Evolutionary conservation across 2,329 filamentous ascomycete genomes (phyloP).

Genomic region (Chaetomium sp.): DNA sequence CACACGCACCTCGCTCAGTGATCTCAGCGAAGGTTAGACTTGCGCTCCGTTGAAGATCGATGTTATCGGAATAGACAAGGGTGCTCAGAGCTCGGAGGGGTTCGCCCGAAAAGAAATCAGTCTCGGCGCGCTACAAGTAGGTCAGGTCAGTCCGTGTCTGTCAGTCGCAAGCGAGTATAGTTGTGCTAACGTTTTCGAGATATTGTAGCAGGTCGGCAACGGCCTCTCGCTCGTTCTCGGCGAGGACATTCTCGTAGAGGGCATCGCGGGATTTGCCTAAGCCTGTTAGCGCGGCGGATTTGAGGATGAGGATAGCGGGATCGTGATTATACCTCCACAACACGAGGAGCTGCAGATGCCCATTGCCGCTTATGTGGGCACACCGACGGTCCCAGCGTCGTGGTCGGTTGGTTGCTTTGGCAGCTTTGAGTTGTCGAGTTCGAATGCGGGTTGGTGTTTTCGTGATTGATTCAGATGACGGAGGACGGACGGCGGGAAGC

Average conservation of each 20-base stretch:
- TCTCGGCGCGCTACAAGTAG: slow-evolving; percentile 76
- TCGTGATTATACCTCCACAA: slow-evolving; percentile 53
- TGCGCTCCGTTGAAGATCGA: slow-evolving; percentile 94
- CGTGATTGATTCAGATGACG: slow-evolving; percentile 13
- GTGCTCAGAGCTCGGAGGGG: slow-evolving; percentile 92
- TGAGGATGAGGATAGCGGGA: neutral
- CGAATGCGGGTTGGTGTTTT: slow-evolving; percentile 3
- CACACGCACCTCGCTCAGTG: slow-evolving; percentile 82
- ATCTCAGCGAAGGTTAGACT: slow-evolving; percentile 99
- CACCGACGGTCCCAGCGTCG: slow-evolving; percentile 20
- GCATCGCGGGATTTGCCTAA: slow-evolving; percentile 76
- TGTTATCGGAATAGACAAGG: slow-evolving; percentile 97
- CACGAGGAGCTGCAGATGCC: slow-evolving; percentile 64
- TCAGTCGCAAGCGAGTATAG: slow-evolving; percentile 10
- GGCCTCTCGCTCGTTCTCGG: slow-evolving; percentile 94
- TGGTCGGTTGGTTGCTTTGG: slow-evolving; percentile 8
- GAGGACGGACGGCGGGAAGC: neutral
- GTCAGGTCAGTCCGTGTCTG: slow-evolving; percentile 37
- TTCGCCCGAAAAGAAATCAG: slow-evolving; percentile 97
- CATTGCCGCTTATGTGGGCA: slow-evolving; percentile 49
- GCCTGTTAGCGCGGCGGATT: slow-evolving; percentile 21
- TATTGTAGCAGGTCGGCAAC: slow-evolving; percentile 94
- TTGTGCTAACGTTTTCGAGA: slow-evolving; percentile 80
- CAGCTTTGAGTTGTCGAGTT: slow-evolving; percentile 9
- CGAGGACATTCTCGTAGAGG: slow-evolving; percentile 82